Evolutionary conservation across 2,329 filamentous ascomycete species (phyloP), one percentile per base, ranked within the genome.

Genomic region (Phoma sp.): DNA sequence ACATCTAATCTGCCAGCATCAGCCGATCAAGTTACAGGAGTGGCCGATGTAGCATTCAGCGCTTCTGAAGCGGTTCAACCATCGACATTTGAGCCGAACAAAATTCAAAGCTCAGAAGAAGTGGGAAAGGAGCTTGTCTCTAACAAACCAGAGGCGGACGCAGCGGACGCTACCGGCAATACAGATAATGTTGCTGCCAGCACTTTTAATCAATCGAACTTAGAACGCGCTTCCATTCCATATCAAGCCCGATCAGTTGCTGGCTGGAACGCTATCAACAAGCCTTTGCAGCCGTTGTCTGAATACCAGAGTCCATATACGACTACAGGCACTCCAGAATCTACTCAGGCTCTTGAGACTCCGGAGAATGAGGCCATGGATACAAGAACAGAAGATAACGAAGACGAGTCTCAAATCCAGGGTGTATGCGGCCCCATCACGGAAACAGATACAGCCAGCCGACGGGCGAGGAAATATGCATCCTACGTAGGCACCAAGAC

Each of bases 301-400:
- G 14, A 51, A 14, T 67, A 69, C 36, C 56, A 58, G 13, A 67
- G 64, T 32, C 65, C 64, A 2, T 66, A 66, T 43, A 51, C 59
- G 7, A 18, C 55, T 13, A 11, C 25, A 14, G 37, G 54, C 9
- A 13, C 13, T 11, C n/a, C 30, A 32, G 44, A 43, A 4, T 18
- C 37, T 18, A 11, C 9, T 22, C 8, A 2, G 22, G 13, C 23
- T 32, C 33, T 23, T 6, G 27, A 43, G 2, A n/a, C 9, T 13
- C 25, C 47, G 10, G 27, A 33, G 23, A 30, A 22, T 23, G 25
- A 18, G 18, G 45, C 11, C 10, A 8, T 23, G 14, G 42, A 43
- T 25, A 32, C 32, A 36, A 9, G 32, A 7, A 24, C 38, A 2
- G 37, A 44, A 36, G 39, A 39, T 3, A 32, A 6, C 9, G 27